phyloP scores from a whole-genome alignment of 768 basidiomycete genomes.

The Butyriboletus loyo region DNA sequence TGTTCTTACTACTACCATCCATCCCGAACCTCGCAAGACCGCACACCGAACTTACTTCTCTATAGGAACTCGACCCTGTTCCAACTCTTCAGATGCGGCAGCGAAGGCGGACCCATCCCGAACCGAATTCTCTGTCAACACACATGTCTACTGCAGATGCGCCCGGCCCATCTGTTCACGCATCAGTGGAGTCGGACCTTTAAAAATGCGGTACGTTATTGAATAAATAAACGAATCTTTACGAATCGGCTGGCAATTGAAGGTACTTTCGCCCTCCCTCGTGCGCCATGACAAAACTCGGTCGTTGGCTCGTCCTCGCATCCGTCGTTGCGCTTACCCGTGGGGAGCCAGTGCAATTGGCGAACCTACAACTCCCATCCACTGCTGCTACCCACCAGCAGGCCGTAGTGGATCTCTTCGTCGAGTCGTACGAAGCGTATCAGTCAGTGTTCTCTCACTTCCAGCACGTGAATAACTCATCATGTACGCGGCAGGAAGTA shows the following conservation, averaged over 20 bases:
- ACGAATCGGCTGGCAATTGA: too few species aligned
- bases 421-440: slow-evolving; percentile 53
- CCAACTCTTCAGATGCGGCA: too few species aligned
- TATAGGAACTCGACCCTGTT: too few species aligned
- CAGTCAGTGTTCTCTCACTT: slow-evolving; percentile 32
- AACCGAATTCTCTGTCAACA: too few species aligned
- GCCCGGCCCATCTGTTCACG: too few species aligned
- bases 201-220: background rate
- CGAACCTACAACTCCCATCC: slow-evolving; percentile 41
- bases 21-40: too few species aligned
- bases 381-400: slow-evolving; percentile 36
- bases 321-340: slow-evolving; percentile 8
- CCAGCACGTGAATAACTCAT: slow-evolving; percentile 13
- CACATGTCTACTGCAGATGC: too few species aligned
- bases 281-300: slow-evolving; percentile 5
- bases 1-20: too few species aligned
- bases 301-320: slow-evolving; percentile 14
- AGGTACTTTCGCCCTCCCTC: background rate
- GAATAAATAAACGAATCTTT: too few species aligned
- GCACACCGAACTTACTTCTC: too few species aligned
- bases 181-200: too few species aligned
- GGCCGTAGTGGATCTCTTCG: slow-evolving; percentile 49
- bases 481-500: slow-evolving; percentile 37
- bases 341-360: slow-evolving; percentile 40
- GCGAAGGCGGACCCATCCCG: too few species aligned